Base-by-base conservation (phyloP, 176 grass and related monocot species). In the Areca catechu region DNA sequence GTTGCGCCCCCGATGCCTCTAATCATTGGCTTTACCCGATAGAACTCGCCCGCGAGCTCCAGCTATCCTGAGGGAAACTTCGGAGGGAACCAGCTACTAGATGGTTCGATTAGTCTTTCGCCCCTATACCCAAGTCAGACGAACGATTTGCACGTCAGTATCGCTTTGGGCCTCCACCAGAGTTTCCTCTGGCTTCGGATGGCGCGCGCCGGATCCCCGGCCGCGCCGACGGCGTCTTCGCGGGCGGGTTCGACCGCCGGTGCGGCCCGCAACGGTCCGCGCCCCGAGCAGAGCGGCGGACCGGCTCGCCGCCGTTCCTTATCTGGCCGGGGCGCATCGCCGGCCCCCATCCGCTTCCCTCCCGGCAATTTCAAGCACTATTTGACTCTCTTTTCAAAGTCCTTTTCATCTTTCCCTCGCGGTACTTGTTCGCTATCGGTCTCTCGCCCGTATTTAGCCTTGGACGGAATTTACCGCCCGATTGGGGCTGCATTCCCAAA, bases 31-130 rank as follows among this genome's bases (percentile, higher is more conserved):
- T n/a, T n/a, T n/a, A n/a, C n/a, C n/a, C n/a, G n/a, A n/a, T n/a
- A n/a, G n/a, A n/a, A n/a, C n/a, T n/a, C n/a, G n/a, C n/a, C n/a
- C 23, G 27, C 27, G 27, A 4, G 27, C 27, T 29, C 63, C 43
- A 60, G 59, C 75, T 77, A 77, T 65, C 75, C 75, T 65, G 59
- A 71, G 60, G 76, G 67, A 78, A 78, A 71, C 67, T 80, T 80
- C 63, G 63, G 70, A 83, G 80, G 68, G 74, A 83, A 83, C 80
- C 68, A 83, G 73, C 68, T 83, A 83, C 74, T 83, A 83, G 80
- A 83, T 83, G 80, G 80, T 83, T 77, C 73, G 74, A 83, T 77
- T 83, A 83, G 80, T 83, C 80, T 83, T 83, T 77, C 56, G 73
- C 80, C 80, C 68, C 73, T 83, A 83, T 77, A 77, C 74, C 74